These are phyloP conservation scores for Umbelopsis isabellina DNA, from an alignment of 192 early-diverging fungal species.

Conservation along the genomic window DNA sequence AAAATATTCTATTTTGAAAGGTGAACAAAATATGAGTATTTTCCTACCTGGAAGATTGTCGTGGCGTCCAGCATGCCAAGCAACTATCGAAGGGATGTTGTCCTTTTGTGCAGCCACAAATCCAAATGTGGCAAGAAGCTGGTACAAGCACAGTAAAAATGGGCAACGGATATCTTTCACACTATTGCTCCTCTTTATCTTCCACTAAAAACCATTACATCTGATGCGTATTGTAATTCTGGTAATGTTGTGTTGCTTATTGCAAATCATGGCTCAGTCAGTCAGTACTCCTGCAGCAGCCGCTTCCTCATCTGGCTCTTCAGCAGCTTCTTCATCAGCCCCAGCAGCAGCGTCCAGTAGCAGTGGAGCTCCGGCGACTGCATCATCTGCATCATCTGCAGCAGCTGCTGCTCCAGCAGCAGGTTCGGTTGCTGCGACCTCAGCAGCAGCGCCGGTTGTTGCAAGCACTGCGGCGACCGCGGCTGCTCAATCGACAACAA, in stretches of 20 bases:
- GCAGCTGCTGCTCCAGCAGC: background rate
- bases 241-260: background rate
- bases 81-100: background rate
- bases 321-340: background rate
- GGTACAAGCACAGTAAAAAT: background rate
- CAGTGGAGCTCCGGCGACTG: background rate
- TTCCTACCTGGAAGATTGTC: too few species aligned
- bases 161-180: background rate
- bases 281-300: slow-evolving; percentile 14
- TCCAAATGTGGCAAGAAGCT: background rate
- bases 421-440: background rate
- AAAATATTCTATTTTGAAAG: too few species aligned
- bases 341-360: background rate
- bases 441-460: background rate
- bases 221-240: background rate
- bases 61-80: background rate
- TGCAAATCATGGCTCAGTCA: background rate
- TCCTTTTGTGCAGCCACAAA: slow-evolving; percentile 7
- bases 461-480: background rate
- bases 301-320: background rate
- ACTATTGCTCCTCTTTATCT: background rate
- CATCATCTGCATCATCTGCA: background rate
- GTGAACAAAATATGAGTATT: too few species aligned
- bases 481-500: background rate
- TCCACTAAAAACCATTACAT: background rate